These are phyloP conservation scores for Ambrosia trifida DNA, from an alignment of 129 eudicot species.

Conservation along the genomic window DNA sequence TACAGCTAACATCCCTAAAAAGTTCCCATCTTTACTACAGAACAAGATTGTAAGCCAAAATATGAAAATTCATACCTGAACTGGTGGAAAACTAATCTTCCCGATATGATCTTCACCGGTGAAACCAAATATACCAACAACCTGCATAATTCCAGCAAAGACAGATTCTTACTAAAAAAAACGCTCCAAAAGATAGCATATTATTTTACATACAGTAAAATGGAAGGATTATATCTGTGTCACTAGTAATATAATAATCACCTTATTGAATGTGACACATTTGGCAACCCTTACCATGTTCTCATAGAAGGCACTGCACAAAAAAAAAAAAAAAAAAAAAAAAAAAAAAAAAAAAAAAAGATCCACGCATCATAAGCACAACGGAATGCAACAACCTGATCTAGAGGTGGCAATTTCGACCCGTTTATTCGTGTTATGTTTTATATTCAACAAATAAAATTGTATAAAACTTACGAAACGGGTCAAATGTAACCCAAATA, in stretches of 20 bases:
- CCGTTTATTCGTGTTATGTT: neutral
- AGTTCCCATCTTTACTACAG: neutral
- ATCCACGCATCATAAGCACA: constrained; percentile 12
- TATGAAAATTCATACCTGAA: constrained; percentile 54
- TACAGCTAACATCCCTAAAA: neutral
- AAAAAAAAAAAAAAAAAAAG: neutral
- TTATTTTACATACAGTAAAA: neutral
- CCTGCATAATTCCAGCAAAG: constrained; percentile 42
- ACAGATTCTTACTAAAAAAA: constrained; percentile 8
- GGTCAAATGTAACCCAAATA: neutral
- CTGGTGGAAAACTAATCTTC: constrained; percentile 83
- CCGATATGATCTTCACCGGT: constrained; percentile 95
- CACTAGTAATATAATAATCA: constrained; percentile 17
- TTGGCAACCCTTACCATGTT: constrained; percentile 86
- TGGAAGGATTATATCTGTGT: neutral
- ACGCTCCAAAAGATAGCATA: neutral
- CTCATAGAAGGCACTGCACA: constrained; percentile 76
- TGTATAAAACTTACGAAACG: neutral
- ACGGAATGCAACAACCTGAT: constrained; percentile 6
- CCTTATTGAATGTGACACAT: constrained; percentile 94
- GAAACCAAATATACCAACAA: constrained; percentile 89
- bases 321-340: neutral
- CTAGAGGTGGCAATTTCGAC: neutral
- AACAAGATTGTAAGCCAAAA: constrained; percentile 2
- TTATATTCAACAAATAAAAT: neutral